These are phyloP conservation scores for Picochlorum costavermella DNA, from an alignment of 139 green algal species.

Conservation along the genomic window DNA sequence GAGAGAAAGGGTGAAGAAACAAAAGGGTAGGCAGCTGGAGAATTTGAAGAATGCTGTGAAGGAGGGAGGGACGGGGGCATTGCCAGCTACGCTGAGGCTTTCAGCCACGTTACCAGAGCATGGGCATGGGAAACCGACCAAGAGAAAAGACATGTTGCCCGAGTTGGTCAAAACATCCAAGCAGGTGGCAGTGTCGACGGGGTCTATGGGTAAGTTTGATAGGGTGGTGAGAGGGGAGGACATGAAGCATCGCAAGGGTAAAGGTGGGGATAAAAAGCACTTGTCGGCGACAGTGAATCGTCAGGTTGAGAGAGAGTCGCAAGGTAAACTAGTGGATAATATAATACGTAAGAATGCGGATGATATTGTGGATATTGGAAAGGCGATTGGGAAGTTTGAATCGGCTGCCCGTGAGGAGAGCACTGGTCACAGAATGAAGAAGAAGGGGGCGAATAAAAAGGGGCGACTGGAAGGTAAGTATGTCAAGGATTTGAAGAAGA, in stretches of 20 bases:
- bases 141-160: constrained; percentile 57
- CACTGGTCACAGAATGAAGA: constrained; percentile 14
- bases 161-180: constrained; percentile 59
- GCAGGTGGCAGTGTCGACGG: constrained; percentile 77
- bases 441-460: constrained; percentile 35
- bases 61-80: constrained; percentile 20
- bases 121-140: constrained; percentile 39
- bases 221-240: constrained; percentile 53
- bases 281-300: constrained; percentile 13
- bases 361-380: constrained; percentile 59
- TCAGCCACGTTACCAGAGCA: constrained; percentile 55
- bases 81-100: constrained; percentile 70
- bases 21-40: constrained; percentile 56
- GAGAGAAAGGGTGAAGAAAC: constrained; percentile 61
- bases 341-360: constrained; percentile 61
- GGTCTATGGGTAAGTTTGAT: constrained; percentile 94
- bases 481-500: background rate
- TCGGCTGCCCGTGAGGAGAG: constrained; percentile 36
- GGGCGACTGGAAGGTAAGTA: constrained; percentile 8
- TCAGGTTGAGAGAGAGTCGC: constrained; percentile 23
- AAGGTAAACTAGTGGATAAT: constrained; percentile 48
- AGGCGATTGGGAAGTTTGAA: constrained; percentile 44
- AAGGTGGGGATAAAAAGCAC: constrained; percentile 56
- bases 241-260: constrained; percentile 31
- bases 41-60: constrained; percentile 70